Evolutionary conservation across 2,329 filamentous ascomycete genomes (phyloP).

Genomic region (Tolypocladium amazonense): DNA sequence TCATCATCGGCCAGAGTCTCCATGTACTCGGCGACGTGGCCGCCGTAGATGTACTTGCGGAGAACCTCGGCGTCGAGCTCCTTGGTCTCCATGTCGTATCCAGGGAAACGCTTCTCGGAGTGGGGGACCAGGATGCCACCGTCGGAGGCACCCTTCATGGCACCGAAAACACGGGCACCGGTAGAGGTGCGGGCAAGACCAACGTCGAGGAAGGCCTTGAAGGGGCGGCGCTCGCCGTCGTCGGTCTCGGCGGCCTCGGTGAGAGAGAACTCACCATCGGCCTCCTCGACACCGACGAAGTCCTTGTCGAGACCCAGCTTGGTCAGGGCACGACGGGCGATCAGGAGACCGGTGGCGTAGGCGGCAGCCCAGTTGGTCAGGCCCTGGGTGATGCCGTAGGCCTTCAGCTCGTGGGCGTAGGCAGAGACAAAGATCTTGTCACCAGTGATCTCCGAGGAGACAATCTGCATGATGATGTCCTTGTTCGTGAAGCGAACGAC

Average conservation of each 20-base stretch:
- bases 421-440: conserved; percentile 93
- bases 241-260: conserved; percentile 90
- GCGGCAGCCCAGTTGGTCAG: conserved; percentile 99
- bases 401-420: conserved; percentile 95
- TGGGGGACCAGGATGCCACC: conserved; percentile 95
- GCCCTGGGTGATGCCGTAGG: conserved; percentile 96
- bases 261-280: conserved; percentile 89
- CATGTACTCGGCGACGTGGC: conserved; percentile 99
- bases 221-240: conserved; percentile 89
- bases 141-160: conserved; percentile 99
- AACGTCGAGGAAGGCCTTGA: conserved; percentile 98
- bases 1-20: conserved; percentile 98
- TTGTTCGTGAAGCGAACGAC: conserved; percentile 99
- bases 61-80: conserved; percentile 95
- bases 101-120: conserved; percentile 99
- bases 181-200: conserved; percentile 96
- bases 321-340: conserved; percentile 91
- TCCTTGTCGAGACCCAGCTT: conserved; percentile 93
- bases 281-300: conserved; percentile 94
- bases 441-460: conserved; percentile 89
- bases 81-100: conserved; percentile 94
- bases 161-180: conserved; percentile 96
- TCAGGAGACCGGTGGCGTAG: conserved; percentile 91
- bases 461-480: conserved; percentile 97
- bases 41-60: conserved; percentile 98